Base-by-base conservation (phyloP, 75 land plant genomes). In the Isoetes taiwanensis region DNA sequence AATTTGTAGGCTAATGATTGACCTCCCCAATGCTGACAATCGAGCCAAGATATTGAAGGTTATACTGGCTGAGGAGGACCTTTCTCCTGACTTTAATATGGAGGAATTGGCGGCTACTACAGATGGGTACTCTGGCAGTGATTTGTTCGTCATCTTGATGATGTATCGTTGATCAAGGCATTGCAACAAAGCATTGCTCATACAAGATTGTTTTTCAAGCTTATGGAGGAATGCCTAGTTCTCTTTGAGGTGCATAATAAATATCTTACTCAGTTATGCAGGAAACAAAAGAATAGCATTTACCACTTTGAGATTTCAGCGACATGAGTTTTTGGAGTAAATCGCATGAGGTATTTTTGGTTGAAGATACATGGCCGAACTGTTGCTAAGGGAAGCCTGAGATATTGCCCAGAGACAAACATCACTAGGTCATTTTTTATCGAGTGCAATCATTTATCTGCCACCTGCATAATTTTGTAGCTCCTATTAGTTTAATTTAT, bases 181-280 rank as follows among this genome's bases (percentile, higher is more conserved):
- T 94, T 95, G 99, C 96, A 94, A 62, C 96, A 84, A 64, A 88
- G 80, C 61, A 75, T 85, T 56, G 99, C 96, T 58, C 79, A 85
- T 25, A 94, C 99, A 9, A 84, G 99, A 70, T 67, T 88, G 16
- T 94, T 94, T 74, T 94, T 94, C 81, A 94, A 94, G 65, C 81
- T 94, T 32, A 67, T 94, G 25, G 99, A 88, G 69, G 99, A 94
- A 67, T 84, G 82, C 53, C 80, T 89, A 25, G 58, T 64, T 37
- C 86, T 78, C 59, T 88, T 94, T 74, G 99, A 94, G 99, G 99
- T 94, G n/a, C n/a, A n/a, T n/a, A n/a, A n/a, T n/a, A n/a, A n/a
- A n/a, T n/a, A n/a, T n/a, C n/a, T n/a, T n/a, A n/a, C n/a, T n/a
- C n/a, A n/a, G n/a, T n/a, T n/a, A n/a, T n/a, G n/a, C n/a, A n/a